Percentiles rank a stretch among this genome's conserved stretches.
Conservation (phyloP, 352 stramenopile species). For the Globisporangium barbulae region DNA sequence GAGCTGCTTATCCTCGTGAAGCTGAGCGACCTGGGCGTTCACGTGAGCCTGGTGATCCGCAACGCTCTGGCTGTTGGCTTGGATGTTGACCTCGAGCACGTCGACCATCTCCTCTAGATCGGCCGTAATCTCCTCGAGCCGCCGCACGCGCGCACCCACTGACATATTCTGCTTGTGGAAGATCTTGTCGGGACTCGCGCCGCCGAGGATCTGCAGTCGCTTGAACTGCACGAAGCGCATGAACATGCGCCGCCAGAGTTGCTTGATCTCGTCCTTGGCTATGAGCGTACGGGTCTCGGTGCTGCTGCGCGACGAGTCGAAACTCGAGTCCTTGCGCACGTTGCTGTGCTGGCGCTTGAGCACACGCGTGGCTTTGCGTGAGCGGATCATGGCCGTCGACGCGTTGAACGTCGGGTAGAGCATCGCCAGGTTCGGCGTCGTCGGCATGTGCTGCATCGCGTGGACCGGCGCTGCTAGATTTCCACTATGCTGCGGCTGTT, state of each 20-base stretch:
- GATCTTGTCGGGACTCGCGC: slow-evolving; percentile 42
- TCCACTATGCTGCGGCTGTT: neutral
- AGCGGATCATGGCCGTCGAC: slow-evolving; percentile 23
- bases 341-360: slow-evolving; percentile 25
- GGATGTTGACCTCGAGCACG: slow-evolving; percentile 37
- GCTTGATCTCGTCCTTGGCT: slow-evolving; percentile 33
- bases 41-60: slow-evolving; percentile 34
- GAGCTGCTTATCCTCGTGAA: slow-evolving; percentile 38
- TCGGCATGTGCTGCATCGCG: slow-evolving; percentile 25
- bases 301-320: neutral
- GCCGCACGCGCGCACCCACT: slow-evolving; percentile 55
- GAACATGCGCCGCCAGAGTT: slow-evolving; percentile 48
- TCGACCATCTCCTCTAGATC: slow-evolving; percentile 55
- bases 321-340: slow-evolving; percentile 21
- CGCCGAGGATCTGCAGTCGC: slow-evolving; percentile 51
- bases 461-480: neutral
- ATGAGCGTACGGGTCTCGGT: slow-evolving; percentile 23
- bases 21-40: slow-evolving; percentile 33
- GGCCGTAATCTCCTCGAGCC: slow-evolving; percentile 46
- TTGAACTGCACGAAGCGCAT: slow-evolving; percentile 49
- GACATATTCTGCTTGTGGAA: slow-evolving; percentile 64
- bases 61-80: slow-evolving; percentile 35
- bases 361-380: slow-evolving; percentile 26
- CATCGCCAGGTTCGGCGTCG: slow-evolving; percentile 23
- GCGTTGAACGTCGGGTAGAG: slow-evolving; percentile 7